Evolutionary conservation across 441 rosid species (phyloP).

Genomic region (Jatropha podagrica): DNA sequence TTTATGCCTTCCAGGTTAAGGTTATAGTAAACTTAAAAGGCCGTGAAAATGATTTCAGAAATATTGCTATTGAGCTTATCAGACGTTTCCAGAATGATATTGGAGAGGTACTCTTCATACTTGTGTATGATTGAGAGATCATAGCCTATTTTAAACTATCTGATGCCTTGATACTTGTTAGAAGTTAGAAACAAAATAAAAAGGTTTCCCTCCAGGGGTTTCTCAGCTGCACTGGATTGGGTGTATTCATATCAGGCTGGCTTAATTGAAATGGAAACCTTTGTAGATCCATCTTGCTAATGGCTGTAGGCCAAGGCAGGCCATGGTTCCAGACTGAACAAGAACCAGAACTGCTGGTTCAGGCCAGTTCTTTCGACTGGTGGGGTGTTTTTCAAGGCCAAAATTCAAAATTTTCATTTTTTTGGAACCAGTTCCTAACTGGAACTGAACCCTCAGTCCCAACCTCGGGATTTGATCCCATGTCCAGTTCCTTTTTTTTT

Average conservation of each 20-base stretch:
- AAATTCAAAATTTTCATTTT: no score
- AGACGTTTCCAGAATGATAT: constrained; percentile 81
- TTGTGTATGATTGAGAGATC: constrained; percentile 5
- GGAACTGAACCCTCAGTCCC: no score
- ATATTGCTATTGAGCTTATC: constrained; percentile 82
- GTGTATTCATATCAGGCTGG: not conserved
- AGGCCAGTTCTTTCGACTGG: no score
- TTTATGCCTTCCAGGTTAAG: constrained; percentile 66
- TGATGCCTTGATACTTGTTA: not conserved
- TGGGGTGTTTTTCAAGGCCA: no score
- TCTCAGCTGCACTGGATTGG: not conserved
- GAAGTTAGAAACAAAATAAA: not conserved
- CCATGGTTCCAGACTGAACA: no score
- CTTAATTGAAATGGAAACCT: not conserved
- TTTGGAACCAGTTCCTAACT: no score
- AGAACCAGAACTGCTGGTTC: no score
- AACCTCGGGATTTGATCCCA: no score
- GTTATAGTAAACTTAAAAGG: constrained; percentile 87
- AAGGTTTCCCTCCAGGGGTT: not conserved
- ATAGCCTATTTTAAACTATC: not conserved
- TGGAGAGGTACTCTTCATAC: constrained; percentile 58
- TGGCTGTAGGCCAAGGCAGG: no score
- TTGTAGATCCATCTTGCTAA: no score
- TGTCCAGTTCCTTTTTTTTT: no score
- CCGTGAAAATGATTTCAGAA: constrained; percentile 87